phyloP scores from a whole-genome alignment of 1,284 basidiomycete species.

The Retiboletus flavoniger region DNA sequence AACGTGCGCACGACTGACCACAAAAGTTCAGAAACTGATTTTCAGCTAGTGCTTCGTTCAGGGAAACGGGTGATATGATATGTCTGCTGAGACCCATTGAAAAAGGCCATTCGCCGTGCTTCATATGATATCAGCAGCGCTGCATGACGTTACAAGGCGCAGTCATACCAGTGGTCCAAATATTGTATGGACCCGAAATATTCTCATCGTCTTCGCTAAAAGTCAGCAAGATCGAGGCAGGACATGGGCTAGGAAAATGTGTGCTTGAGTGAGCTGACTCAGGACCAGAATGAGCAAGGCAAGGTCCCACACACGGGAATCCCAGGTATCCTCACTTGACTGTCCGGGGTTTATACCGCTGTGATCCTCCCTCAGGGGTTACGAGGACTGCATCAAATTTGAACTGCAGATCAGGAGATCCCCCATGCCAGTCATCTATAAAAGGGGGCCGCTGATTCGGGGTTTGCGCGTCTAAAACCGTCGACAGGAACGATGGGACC shows the following conservation, averaged over 20 bases:
- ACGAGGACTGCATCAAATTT: neutral
- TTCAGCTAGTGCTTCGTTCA: slow-evolving; percentile 13
- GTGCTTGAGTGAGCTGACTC: slow-evolving; percentile 19
- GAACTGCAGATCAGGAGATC: too few species aligned
- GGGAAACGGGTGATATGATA: neutral
- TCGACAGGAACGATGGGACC: too few species aligned
- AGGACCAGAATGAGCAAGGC: neutral
- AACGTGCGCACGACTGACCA: slow-evolving; percentile 15
- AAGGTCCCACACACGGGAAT: neutral
- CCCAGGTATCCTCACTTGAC: neutral
- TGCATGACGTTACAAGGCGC: neutral
- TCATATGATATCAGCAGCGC: neutral
- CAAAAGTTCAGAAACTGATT: slow-evolving; percentile 20
- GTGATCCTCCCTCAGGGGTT: slow-evolving; percentile 18
- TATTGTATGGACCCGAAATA: slow-evolving; percentile 7
- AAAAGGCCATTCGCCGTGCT: slow-evolving; percentile 19
- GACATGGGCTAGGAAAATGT: neutral
- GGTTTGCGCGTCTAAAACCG: too few species aligned
- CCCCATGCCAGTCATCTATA: too few species aligned
- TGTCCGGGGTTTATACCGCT: slow-evolving; percentile 8
- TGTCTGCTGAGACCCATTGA: slow-evolving; percentile 10
- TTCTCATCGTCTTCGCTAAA: slow-evolving; percentile 2
- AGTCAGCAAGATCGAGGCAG: slow-evolving; percentile 1
- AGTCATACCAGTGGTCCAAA: slow-evolving; percentile 21
- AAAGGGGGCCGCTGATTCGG: too few species aligned